Evolutionary conservation across 2,329 filamentous ascomycete species (phyloP).

Genomic region (Alternaria sp.): DNA sequence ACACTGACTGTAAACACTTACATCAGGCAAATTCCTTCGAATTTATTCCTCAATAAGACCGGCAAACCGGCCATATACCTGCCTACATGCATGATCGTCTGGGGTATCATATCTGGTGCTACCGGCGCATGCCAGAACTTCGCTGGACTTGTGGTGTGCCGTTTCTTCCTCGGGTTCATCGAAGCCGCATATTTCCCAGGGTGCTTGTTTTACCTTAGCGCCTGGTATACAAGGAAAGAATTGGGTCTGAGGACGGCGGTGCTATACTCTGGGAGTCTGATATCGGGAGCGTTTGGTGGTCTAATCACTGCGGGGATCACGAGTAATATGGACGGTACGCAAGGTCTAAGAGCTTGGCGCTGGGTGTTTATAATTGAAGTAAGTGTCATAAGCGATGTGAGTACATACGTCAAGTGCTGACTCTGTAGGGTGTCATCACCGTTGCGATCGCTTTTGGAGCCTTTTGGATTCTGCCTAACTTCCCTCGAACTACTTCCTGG

Average conservation of each 20-base stretch:
- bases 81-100: slow-evolving; percentile 52
- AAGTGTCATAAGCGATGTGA: neutral
- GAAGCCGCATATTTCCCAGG: slow-evolving; percentile 64
- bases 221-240: slow-evolving; percentile 76
- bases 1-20: slow-evolving; percentile 1
- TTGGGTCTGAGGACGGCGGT: slow-evolving; percentile 71
- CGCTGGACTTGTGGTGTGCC: slow-evolving; percentile 55
- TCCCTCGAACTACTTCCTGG: slow-evolving; percentile 62
- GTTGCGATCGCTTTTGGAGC: slow-evolving; percentile 66
- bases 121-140: slow-evolving; percentile 56
- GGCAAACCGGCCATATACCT: slow-evolving; percentile 52
- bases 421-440: slow-evolving; percentile 66
- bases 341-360: slow-evolving; percentile 68
- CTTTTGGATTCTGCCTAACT: slow-evolving; percentile 71
- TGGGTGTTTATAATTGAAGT: slow-evolving; percentile 73
- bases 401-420: neutral
- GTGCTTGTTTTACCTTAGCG: slow-evolving; percentile 68
- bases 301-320: slow-evolving; percentile 68
- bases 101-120: slow-evolving; percentile 52
- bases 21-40: slow-evolving; percentile 52
- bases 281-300: slow-evolving; percentile 76
- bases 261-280: slow-evolving; percentile 72
- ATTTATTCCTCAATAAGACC: slow-evolving; percentile 56
- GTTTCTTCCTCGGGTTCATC: slow-evolving; percentile 63
- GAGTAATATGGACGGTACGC: slow-evolving; percentile 66